phyloP scores from a whole-genome alignment of 2,329 filamentous ascomycete species.

The Colletotrichum coccodes region DNA sequence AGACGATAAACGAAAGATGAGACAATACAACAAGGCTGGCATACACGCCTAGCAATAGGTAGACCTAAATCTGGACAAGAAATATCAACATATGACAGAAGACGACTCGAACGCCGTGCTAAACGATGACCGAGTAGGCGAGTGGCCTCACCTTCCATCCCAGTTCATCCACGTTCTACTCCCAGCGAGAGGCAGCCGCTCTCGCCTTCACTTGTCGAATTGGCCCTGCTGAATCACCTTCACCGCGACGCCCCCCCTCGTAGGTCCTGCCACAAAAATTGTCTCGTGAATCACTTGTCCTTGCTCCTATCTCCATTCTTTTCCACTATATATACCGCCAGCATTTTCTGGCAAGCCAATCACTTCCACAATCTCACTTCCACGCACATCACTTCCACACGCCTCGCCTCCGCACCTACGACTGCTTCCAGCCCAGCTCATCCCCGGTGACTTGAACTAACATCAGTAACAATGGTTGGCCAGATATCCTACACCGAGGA shows the following conservation, averaged over 20 bases:
- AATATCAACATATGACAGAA: neutral
- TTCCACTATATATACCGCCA: too few species aligned
- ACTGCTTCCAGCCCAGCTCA: neutral
- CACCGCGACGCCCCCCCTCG: neutral
- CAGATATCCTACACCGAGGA: constrained; percentile 45
- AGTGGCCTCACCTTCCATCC: neutral
- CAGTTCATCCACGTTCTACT: too few species aligned
- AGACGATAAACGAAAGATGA: neutral
- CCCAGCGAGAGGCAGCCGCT: neutral
- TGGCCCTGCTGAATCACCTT: neutral
- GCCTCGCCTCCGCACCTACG: neutral
- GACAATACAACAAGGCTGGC: neutral
- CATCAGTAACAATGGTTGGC: constrained; percentile 42
- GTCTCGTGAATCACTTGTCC: neutral
- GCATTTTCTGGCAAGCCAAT: neutral
- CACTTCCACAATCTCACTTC: neutral
- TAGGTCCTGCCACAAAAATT: neutral
- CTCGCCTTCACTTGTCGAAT: neutral
- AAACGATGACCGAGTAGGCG: neutral
- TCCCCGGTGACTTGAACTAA: neutral
- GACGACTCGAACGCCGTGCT: neutral
- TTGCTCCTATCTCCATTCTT: too few species aligned
- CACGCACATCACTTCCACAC: neutral
- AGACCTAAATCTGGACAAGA: neutral
- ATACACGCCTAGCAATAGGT: neutral